These are phyloP conservation scores for Leishmania lainsoni DNA, from an alignment of 208 protist genomes.

Conservation along the genomic window DNA sequence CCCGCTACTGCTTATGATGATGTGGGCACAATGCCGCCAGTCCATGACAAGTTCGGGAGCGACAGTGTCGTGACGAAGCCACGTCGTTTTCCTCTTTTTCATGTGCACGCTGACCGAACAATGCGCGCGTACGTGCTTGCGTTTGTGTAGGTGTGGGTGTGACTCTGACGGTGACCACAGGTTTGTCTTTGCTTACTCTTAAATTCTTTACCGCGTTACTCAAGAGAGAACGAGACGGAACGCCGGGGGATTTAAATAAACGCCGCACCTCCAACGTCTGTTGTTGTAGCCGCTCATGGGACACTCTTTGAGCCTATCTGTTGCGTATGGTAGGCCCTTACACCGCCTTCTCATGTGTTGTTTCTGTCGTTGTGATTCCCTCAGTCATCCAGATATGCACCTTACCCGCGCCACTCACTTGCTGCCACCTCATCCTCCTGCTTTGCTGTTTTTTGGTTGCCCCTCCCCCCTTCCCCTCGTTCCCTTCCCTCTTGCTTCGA, in stretches of 20 bases:
- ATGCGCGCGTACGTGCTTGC: neutral
- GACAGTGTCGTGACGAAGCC: neutral
- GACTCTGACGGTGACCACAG: neutral
- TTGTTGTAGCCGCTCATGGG: neutral
- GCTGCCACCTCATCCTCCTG: neutral
- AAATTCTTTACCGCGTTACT: neutral
- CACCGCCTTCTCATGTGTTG: neutral
- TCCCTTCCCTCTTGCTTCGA: slow-evolving; percentile 14
- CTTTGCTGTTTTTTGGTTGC: neutral
- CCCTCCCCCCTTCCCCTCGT: neutral
- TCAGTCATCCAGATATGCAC: neutral
- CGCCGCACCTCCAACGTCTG: neutral
- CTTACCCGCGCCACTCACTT: neutral
- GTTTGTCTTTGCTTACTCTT: neutral
- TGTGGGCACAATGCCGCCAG: slow-evolving; percentile 27
- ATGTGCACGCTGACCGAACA: neutral
- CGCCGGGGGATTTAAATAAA: neutral
- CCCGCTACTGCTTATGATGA: slow-evolving; percentile 44
- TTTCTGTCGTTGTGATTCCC: neutral
- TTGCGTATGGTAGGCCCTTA: neutral
- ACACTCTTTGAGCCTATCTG: neutral
- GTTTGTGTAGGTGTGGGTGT: neutral
- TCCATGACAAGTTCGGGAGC: neutral
- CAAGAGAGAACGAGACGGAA: neutral
- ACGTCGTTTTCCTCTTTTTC: neutral